Evolutionary conservation across 106 monocot genomes (phyloP).

Genomic region (Dioscorea dumetorum): DNA sequence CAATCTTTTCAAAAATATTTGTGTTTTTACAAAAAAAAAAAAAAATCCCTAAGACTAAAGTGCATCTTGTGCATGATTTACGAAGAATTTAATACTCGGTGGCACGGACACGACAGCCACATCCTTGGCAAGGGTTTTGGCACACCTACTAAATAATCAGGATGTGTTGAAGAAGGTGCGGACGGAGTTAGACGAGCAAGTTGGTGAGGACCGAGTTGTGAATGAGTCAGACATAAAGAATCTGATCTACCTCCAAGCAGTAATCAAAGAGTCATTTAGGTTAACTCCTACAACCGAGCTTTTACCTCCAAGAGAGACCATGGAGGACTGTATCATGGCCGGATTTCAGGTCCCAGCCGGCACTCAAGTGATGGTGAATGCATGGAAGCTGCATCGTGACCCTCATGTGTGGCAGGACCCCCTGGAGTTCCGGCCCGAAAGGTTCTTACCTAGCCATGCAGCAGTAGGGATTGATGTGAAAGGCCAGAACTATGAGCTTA

Average conservation of each 20-base stretch:
- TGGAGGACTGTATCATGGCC: conserved; percentile 15
- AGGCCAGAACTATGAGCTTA: conserved; percentile 29
- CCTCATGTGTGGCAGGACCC: conserved; percentile 23
- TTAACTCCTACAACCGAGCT: conserved; percentile 16
- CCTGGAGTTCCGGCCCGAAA: conserved; percentile 28
- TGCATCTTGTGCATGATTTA: not conserved
- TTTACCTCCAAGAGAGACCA: conserved; percentile 21
- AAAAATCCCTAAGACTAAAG: too few species aligned
- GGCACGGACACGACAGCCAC: conserved; percentile 21
- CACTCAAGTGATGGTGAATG: conserved; percentile 22
- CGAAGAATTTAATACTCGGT: conserved; percentile 14
- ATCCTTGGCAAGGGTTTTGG: conserved; percentile 17
- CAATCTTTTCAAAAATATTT: too few species aligned
- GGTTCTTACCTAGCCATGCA: conserved; percentile 13
- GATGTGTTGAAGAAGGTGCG: conserved; percentile 16
- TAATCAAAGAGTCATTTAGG: conserved; percentile 27
- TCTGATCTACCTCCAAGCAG: conserved; percentile 24
- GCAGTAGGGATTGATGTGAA: conserved; percentile 12
- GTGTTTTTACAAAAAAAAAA: too few species aligned
- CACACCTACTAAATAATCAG: conserved; percentile 7
- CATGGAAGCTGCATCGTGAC: conserved; percentile 30
- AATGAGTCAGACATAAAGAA: conserved; percentile 31
- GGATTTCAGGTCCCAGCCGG: conserved; percentile 24
- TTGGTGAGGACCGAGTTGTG: conserved; percentile 17
- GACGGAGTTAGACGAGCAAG: conserved; percentile 22